Evolutionary conservation across 345 rosid species (phyloP), one percentile per base, ranked within the genome.

Genomic region (Hypericum androsaemum): DNA sequence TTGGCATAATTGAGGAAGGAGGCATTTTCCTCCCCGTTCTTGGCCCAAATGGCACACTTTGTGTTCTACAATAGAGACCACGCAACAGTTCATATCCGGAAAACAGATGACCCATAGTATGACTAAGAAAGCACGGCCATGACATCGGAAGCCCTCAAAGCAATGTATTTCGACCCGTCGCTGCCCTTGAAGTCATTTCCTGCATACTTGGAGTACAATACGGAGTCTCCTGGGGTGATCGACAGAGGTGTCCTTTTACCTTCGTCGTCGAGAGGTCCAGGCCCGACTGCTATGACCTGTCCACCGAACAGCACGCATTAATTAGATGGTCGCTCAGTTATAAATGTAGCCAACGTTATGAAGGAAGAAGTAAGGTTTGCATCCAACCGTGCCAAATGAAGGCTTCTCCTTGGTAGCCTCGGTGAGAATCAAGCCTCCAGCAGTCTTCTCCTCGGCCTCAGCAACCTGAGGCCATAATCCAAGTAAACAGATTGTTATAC

Each of bases 391-490:
- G 68, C 97, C 99, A 45, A 88, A 76, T 17, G 95, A 88, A 62
- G 97, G 97, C 59, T 88, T 88, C 69, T 92, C 97, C 73, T 88
- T 88, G 73, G 77, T 72, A 39, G 94, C 80, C 67, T 78, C 88
- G 0, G 97, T 83, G 66, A 92, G 61, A 59, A 88, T 59, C 79
- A 94, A 67, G 44, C 99, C 99, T 58, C 97, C 99, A 12, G 99
- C 79, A 61, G 97, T 94, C 69, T 78, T 88, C 75, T 78, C 84
- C 80, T 94, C 94, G 2, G 95, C 94, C 68, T 81, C 88, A 41
- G 85, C 90, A 53, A 94, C 75, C 98, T 92, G 63, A 58, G 73
- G 55, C 52, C 41, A 36, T 4, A 38, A 37, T 7, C 32, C 37
- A 39, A 6, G 52, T 13, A 38, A 39, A 22, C 57, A 44, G 14